phyloP scores from a whole-genome alignment of 2,329 filamentous ascomycete species.

The Ceratocystis destructans region DNA sequence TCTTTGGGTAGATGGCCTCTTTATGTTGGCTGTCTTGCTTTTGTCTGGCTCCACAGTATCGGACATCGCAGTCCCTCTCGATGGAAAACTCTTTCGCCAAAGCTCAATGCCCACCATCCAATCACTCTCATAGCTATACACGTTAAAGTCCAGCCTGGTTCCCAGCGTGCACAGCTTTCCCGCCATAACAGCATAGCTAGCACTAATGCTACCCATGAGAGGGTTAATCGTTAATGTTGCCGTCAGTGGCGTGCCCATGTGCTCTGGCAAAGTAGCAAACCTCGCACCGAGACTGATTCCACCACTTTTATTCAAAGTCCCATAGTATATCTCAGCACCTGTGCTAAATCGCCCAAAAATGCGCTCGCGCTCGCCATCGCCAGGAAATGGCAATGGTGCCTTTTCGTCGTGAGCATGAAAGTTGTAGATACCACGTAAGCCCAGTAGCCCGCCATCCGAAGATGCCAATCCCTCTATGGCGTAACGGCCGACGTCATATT shows the following conservation, averaged over 20 bases:
- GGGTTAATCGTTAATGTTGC: constrained; percentile 89
- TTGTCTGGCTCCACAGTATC: constrained; percentile 15
- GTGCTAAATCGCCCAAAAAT: constrained; percentile 75
- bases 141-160: constrained; percentile 89
- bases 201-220: constrained; percentile 82
- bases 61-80: constrained; percentile 28
- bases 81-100: constrained; percentile 53
- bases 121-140: constrained; percentile 95
- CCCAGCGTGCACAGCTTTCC: constrained; percentile 72
- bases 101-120: constrained; percentile 85
- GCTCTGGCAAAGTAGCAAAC: constrained; percentile 73
- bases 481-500: constrained; percentile 78
- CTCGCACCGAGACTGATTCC: constrained; percentile 78
- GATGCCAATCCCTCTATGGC: constrained; percentile 82
- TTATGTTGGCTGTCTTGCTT: not conserved
- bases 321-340: constrained; percentile 90
- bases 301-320: constrained; percentile 82
- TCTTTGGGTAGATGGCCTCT: not conserved
- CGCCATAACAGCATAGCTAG: constrained; percentile 82
- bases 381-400: constrained; percentile 20
- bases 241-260: constrained; percentile 77
- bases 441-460: constrained; percentile 80
- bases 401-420: constrained; percentile 59
- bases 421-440: constrained; percentile 82
- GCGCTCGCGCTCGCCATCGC: constrained; percentile 37